Conservation (phyloP, 2,329 filamentous ascomycete species). For the Cladosporium sp. region DNA sequence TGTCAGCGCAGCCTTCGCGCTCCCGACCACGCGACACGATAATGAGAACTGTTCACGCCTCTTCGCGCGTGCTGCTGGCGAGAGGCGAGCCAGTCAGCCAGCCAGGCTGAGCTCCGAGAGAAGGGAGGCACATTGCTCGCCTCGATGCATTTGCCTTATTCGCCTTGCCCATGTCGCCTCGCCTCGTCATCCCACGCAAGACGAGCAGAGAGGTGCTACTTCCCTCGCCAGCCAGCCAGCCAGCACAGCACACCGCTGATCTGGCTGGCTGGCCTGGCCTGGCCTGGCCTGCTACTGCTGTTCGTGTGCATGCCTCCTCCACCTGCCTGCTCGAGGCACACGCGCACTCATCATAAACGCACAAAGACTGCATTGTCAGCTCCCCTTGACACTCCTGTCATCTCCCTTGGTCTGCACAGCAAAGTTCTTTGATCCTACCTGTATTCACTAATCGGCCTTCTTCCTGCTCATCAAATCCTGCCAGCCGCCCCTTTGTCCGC, state of each 20-base stretch:
- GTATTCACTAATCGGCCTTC: conserved; percentile 6
- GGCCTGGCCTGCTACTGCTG: neutral
- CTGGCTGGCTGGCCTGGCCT: neutral
- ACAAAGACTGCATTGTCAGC: conserved; percentile 17
- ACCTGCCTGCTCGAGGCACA: neutral
- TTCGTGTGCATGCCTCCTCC: neutral
- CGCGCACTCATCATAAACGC: neutral
- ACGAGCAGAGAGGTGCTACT: neutral
- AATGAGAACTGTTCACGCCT: neutral
- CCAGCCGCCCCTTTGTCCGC: neutral
- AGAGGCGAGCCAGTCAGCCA: conserved; percentile 1
- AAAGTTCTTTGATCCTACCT: conserved; percentile 5
- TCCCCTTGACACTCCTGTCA: neutral
- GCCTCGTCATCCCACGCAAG: neutral
- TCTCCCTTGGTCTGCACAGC: neutral
- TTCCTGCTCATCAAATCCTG: conserved; percentile 3
- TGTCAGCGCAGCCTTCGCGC: neutral
- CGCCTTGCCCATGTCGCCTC: neutral
- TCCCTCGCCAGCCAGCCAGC: too few relatives aligned
- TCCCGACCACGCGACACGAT: neutral
- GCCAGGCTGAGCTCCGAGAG: neutral
- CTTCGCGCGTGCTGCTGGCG: neutral
- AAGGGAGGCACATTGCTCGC: neutral
- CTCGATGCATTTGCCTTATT: neutral
- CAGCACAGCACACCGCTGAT: conserved; percentile 6